Evolutionary conservation across 2,329 filamentous ascomycete species (phyloP).

Genomic region (Sclerotinia borealis): DNA sequence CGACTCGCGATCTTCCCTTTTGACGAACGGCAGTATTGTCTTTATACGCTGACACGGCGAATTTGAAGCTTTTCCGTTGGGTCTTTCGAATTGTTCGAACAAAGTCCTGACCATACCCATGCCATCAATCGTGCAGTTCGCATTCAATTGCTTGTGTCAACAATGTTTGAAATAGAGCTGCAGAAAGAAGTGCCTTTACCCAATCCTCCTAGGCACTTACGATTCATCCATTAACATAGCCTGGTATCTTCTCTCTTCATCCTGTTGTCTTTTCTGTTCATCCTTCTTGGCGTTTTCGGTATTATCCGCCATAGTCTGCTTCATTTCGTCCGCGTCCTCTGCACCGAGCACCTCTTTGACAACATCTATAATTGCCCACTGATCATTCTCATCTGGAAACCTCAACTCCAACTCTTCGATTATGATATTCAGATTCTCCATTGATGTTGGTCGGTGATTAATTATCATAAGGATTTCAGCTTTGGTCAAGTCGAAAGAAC

Average conservation of each 20-base stretch:
- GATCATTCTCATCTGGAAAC: constrained; percentile 50
- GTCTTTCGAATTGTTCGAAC: neutral
- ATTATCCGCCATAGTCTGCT: constrained; percentile 5
- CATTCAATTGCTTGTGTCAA: neutral
- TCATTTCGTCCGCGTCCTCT: constrained; percentile 25
- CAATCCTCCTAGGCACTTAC: neutral
- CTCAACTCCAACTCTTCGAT: constrained; percentile 60
- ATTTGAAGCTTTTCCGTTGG: neutral
- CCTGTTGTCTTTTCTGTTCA: neutral
- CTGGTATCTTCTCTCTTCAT: neutral
- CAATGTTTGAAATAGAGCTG: neutral
- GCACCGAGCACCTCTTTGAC: constrained; percentile 52
- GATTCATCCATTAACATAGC: neutral
- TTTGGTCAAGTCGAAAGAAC: constrained; percentile 56
- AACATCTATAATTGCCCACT: constrained; percentile 50
- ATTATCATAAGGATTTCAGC: constrained; percentile 63
- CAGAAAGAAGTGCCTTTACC: neutral
- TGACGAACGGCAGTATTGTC: neutral
- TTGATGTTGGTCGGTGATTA: constrained; percentile 55
- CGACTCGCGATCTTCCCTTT: neutral
- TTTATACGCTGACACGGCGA: neutral
- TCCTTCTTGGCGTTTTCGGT: neutral
- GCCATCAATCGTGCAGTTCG: neutral
- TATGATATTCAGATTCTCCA: constrained; percentile 53
- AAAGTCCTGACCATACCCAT: neutral